These are phyloP conservation scores for Lasiodiplodia hormozganensis DNA, from an alignment of 2,329 filamentous ascomycete species.

Conservation along the genomic window DNA sequence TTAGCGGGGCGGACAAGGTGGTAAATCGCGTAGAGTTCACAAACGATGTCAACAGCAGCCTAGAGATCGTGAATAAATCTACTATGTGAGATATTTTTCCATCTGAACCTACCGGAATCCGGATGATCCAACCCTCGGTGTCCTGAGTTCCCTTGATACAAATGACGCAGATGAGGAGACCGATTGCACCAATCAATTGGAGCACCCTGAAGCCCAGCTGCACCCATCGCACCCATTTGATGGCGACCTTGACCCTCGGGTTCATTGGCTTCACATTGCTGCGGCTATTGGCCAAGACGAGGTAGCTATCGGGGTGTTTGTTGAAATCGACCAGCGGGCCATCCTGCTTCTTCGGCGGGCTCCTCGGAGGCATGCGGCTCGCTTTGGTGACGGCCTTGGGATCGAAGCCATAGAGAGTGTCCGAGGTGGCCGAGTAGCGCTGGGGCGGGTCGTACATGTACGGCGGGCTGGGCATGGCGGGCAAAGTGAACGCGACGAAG, in stretches of 20 bases:
- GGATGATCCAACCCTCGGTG: slow-evolving; percentile 75
- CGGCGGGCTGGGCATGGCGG: slow-evolving; percentile 63
- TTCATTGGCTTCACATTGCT: slow-evolving; percentile 71
- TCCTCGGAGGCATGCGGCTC: slow-evolving; percentile 68
- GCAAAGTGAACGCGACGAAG: slow-evolving; percentile 37
- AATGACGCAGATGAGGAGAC: slow-evolving; percentile 77
- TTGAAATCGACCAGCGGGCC: slow-evolving; percentile 85
- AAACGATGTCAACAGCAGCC: slow-evolving; percentile 76
- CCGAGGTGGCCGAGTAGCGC: slow-evolving; percentile 59
- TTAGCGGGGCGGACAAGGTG: slow-evolving; percentile 76
- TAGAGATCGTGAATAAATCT: slow-evolving; percentile 46
- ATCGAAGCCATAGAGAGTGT: slow-evolving; percentile 71
- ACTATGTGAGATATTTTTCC: too few relatives aligned
- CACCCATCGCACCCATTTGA: slow-evolving; percentile 71
- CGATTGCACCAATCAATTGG: slow-evolving; percentile 72
- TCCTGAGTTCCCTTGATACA: slow-evolving; percentile 72
- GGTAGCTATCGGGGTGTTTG: slow-evolving; percentile 79
- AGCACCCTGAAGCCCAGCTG: slow-evolving; percentile 74
- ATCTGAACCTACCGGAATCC: slow-evolving; percentile 69
- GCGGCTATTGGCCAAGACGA: slow-evolving; percentile 68
- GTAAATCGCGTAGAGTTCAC: slow-evolving; percentile 79
- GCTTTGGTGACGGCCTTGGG: slow-evolving; percentile 85
- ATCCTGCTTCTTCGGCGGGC: slow-evolving; percentile 65
- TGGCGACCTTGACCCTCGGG: slow-evolving; percentile 70
- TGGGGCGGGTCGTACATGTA: slow-evolving; percentile 72